Evolutionary conservation across 139 green algal genomes (phyloP), one percentile per base, ranked within the genome.

Genomic region (Chlamydomonas schloesseri): DNA sequence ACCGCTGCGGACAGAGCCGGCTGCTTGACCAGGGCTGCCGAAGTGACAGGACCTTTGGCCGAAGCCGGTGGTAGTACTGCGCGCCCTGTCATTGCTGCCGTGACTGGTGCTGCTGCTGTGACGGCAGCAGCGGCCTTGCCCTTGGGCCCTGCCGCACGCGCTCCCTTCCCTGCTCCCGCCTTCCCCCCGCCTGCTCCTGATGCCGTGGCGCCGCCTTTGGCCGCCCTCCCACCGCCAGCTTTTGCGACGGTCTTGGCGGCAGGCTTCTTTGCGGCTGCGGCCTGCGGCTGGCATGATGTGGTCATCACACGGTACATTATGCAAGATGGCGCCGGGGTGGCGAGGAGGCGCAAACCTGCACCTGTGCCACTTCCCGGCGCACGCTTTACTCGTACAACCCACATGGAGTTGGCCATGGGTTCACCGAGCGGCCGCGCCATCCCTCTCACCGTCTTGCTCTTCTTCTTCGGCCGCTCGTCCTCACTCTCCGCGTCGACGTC

Each of bases 401-500:
- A 31, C 14, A 34, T 69, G 26, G 3, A 14, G 24, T 10, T 8
- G 18, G 29, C 29, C 11, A 57, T 24, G 26, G n/a, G n/a, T n/a
- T n/a, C n/a, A n/a, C n/a, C n/a, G n/a, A n/a, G n/a, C n/a, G n/a
- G n/a, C n/a, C n/a, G n/a, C n/a, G n/a, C n/a, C n/a, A n/a, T n/a
- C n/a, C n/a, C n/a, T n/a, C 74, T 65, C 64, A 50, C 8, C 9
- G 64, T 2, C 46, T 75, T 84, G 10, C 46, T 33, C 78, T 84
- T 84, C 42, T 84, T 84, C 36, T 70, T 31, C 4, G 78, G 78
- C 1, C 37, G 55, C 31, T 84, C 77, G 2, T 84, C 78, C n/a
- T 75, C 78, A 31, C 78, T 84, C 18, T 84, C 78, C 20, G 10
- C 78, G 15, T 33, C 46, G 42, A 84, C 75, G 46, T 84, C 78